Evolutionary conservation across 192 early-diverging fungal species (phyloP), one percentile per base, ranked within the genome.

Genomic region (Coemansia sp.): DNA sequence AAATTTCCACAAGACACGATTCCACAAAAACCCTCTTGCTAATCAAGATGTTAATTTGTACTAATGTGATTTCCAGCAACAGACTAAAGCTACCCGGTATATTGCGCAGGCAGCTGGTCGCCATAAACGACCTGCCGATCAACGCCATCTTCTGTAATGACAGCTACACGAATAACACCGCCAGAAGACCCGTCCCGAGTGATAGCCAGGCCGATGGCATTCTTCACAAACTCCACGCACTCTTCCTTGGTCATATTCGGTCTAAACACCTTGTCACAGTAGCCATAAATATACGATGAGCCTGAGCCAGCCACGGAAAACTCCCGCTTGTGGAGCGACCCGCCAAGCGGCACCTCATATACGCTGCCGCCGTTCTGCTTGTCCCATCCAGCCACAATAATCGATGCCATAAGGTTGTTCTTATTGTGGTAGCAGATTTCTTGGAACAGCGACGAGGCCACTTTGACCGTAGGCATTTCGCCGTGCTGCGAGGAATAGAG

Each of bases 331-430:
- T 96, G 93, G 20, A 99, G 48, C 12, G 91, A 92, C 28, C 97
- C 97, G 42, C 95, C 97, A 10, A 97, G 72, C 20, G 93, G 92
- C 30, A 98, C 84, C 49, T 84, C 85, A 68, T 90, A 99, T 10
- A 99, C 93, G 37, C 84, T 83, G 5, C 87, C 88, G 11, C 94
- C 94, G 49, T 90, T 81, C 50, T 88, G 78, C 66, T 93, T 85
- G 73, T 99, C 97, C 93, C 93, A 97, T 32, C 97, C 97, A 18
- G 85, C 97, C 23, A 97, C 89, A 74, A 99, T 99, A 58, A 99
- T 95, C 37, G 92, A 93, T 14, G 97, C 97, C 31, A 68, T 80
- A 44, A 99, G 73, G 48, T 45, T 57, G 71, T 91, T 86, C 80
- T 94, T 96, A 83, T 99, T 99, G 50, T 84, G 65, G 73, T 99